These are phyloP conservation scores for Chaetomidium leptoderma DNA, from an alignment of 495 filamentous ascomycete genomes.

Conservation along the genomic window DNA sequence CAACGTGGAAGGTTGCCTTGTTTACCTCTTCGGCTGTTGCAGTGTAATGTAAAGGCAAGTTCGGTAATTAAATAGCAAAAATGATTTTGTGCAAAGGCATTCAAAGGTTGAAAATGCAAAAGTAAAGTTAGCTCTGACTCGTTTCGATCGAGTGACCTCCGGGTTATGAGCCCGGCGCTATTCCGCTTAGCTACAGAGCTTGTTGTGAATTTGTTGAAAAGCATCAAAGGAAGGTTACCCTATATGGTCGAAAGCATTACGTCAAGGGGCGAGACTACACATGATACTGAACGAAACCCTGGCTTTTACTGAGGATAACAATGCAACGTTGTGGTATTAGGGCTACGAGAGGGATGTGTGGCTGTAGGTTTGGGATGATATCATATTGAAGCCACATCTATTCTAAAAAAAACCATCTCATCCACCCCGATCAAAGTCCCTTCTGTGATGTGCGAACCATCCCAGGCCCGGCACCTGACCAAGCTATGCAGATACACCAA, in stretches of 20 bases:
- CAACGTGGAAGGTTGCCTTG: too few species aligned
- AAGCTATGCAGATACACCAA: slow-evolving; percentile 14
- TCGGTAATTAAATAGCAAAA: not conserved
- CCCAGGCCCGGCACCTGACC: not conserved
- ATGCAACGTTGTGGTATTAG: too few species aligned
- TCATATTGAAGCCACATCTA: not conserved
- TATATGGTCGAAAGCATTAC: too few species aligned
- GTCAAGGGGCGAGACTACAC: too few species aligned
- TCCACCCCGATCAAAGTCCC: not conserved
- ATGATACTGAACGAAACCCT: too few species aligned
- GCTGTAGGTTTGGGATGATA: not conserved
- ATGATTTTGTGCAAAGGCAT: too few species aligned
- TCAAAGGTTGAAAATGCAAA: slow-evolving; percentile 2
- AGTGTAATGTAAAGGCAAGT: not conserved
- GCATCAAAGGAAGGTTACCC: too few species aligned
- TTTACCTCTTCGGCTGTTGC: not conserved
- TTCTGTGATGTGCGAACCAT: not conserved
- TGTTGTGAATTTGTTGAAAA: not conserved
- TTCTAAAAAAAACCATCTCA: too few species aligned
- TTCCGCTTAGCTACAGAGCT: slow-evolving; percentile 17
- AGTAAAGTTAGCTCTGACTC: slow-evolving; percentile 4
- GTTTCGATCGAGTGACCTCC: slow-evolving; percentile 17
- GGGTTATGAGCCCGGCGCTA: slow-evolving; percentile 20
- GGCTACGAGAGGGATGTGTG: too few species aligned
- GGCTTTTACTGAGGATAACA: too few species aligned